phyloP scores from a whole-genome alignment of 805 yeast species.

The Wickerhamiella kurtzmanii region DNA sequence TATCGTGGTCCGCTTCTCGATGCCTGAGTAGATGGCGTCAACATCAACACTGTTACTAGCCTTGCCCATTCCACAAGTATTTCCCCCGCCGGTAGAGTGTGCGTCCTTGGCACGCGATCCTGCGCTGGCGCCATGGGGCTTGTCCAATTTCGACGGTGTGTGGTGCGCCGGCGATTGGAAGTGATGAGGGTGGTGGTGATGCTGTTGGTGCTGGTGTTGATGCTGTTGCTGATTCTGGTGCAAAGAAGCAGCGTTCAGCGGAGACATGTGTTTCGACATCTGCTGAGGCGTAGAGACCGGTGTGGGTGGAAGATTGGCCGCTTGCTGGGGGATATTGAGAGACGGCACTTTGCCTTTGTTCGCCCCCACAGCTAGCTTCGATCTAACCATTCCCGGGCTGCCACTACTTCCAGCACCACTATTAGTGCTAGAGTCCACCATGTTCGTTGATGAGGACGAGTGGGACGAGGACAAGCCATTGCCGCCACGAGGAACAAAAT shows the following conservation, averaged over 20 bases:
- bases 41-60: slow-evolving; percentile 22
- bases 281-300: background rate
- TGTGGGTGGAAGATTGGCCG: background rate
- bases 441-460: no score
- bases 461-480: no score
- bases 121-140: background rate
- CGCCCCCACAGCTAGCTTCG: background rate
- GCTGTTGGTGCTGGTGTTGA: background rate
- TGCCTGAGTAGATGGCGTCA: slow-evolving; percentile 29
- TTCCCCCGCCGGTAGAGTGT: background rate
- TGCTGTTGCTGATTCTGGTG: background rate
- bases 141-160: background rate
- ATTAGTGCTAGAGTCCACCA: no score
- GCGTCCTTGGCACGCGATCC: background rate
- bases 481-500: background rate
- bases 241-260: background rate
- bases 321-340: background rate
- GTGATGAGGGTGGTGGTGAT: background rate
- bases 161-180: background rate
- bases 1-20: slow-evolving; percentile 35
- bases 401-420: no score
- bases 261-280: background rate
- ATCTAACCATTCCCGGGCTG: background rate
- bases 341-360: background rate
- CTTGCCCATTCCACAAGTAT: background rate